Conservation (phyloP, 2,329 filamentous ascomycete species). For the Lecanicillium sp. region DNA sequence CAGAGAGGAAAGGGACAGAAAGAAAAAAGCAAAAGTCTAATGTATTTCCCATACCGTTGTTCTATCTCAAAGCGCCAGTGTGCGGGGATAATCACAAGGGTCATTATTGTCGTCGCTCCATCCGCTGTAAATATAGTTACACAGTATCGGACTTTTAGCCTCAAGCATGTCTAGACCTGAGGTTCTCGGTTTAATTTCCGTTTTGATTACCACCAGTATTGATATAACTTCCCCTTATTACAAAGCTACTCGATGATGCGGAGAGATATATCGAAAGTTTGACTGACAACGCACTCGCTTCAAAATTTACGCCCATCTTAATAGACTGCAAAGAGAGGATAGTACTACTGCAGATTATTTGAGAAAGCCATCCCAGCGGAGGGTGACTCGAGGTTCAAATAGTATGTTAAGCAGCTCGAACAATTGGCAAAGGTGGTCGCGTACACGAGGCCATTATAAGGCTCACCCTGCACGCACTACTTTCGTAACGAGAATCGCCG, state of each 20-base stretch:
- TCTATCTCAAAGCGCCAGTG: no score
- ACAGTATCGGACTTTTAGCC: neutral
- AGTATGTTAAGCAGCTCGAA: conserved; percentile 14
- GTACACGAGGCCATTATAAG: no score
- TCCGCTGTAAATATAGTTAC: no score
- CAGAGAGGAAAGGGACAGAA: no score
- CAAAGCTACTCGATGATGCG: conserved; percentile 12
- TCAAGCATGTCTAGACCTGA: conserved; percentile 11
- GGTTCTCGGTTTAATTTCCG: conserved; percentile 18
- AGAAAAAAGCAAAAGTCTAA: no score
- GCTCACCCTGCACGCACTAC: no score
- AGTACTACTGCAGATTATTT: conserved; percentile 11
- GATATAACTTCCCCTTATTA: conserved; percentile 16
- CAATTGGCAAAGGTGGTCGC: conserved; percentile 14
- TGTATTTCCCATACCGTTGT: no score
- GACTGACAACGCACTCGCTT: conserved; percentile 1
- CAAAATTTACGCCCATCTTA: conserved; percentile 11
- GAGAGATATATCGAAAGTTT: conserved; percentile 1
- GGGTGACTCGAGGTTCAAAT: conserved; percentile 9
- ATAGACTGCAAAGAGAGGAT: conserved; percentile 15
- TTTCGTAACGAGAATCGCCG: no score
- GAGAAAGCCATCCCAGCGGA: conserved; percentile 11
- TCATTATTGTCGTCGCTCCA: no score
- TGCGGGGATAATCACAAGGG: no score
- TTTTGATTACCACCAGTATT: conserved; percentile 18